Conservation (phyloP, 345 rosid species). For the Populus simonii region DNA sequence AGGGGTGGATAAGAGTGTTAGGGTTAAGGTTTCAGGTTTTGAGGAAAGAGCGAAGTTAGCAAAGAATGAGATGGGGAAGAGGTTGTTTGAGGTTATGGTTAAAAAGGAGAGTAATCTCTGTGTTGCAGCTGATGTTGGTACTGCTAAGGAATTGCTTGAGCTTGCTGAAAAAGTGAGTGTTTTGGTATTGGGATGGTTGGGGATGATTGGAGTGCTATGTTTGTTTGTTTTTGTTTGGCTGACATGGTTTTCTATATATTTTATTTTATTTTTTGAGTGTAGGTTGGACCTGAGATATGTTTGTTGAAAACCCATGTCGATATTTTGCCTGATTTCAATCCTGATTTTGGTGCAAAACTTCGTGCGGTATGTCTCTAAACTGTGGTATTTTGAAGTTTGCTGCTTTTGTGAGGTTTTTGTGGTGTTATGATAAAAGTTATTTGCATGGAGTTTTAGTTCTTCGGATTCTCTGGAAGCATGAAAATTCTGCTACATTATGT, state of each 20-base stretch:
- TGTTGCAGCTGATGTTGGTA: slow-evolving; percentile 92
- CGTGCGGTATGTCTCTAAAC: slow-evolving; percentile 51
- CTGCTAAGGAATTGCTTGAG: slow-evolving; percentile 81
- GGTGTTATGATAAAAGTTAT: background rate
- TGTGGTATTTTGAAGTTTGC: background rate
- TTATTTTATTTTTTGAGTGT: slow-evolving; percentile 12
- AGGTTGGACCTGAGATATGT: slow-evolving; percentile 98
- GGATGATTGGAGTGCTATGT: background rate
- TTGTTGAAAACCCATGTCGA: slow-evolving; percentile 94
- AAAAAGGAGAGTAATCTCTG: slow-evolving; percentile 87
- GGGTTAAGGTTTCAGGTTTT: slow-evolving; percentile 47
- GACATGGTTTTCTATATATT: background rate
- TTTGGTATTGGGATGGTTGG: background rate
- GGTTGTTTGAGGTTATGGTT: slow-evolving; percentile 74
- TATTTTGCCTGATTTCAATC: slow-evolving; percentile 88
- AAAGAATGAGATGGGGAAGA: slow-evolving; percentile 76
- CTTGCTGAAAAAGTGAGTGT: slow-evolving; percentile 75
- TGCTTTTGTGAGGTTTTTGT: background rate
- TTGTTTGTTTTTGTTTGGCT: background rate
- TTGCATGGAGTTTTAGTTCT: background rate
- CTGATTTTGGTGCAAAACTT: slow-evolving; percentile 84
- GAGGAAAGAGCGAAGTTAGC: slow-evolving; percentile 63
- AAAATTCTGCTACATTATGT: background rate
- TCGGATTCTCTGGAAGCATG: background rate
- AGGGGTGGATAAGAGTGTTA: slow-evolving; percentile 38